Evolutionary conservation across 768 basidiomycete genomes (phyloP).

Genomic region (Lactarius pseudohatsudake): DNA sequence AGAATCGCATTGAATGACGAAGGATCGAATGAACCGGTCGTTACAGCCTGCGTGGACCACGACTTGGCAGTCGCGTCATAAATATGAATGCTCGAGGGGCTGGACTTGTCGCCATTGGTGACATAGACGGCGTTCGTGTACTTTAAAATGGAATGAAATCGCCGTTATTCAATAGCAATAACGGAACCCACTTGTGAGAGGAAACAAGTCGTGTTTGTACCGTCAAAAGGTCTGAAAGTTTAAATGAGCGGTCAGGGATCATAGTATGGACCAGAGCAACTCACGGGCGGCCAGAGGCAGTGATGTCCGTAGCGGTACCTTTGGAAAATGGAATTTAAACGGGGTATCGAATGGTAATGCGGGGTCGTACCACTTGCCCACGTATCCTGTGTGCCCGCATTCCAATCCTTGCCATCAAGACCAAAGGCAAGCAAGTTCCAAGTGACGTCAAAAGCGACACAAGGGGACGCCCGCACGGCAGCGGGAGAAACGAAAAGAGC

Average conservation of each 20-base stretch:
- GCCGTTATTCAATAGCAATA: background rate
- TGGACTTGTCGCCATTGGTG: conserved; percentile 70
- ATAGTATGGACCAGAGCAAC: conserved; percentile 32
- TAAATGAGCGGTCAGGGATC: background rate
- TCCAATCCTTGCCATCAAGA: conserved; percentile 81
- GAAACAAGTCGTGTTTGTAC: conserved; percentile 64
- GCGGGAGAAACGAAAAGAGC: conserved; percentile 49
- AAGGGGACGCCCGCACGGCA: conserved; percentile 47
- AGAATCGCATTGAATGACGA: conserved; percentile 68
- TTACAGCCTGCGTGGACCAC: conserved; percentile 75
- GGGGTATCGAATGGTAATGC: background rate
- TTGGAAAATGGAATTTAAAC: background rate
- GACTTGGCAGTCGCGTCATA: conserved; percentile 70
- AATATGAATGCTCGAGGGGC: conserved; percentile 71
- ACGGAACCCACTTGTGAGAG: conserved; percentile 54
- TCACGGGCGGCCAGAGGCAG: conserved; percentile 75
- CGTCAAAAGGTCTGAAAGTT: conserved; percentile 59
- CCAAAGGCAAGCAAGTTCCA: conserved; percentile 90
- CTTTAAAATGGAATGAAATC: conserved; percentile 38
- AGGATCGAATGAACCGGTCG: conserved; percentile 57
- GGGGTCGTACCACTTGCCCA: conserved; percentile 57
- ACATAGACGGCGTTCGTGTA: conserved; percentile 87
- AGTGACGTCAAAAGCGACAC: conserved; percentile 73
- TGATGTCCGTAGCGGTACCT: conserved; percentile 67
- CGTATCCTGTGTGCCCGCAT: conserved; percentile 64